phyloP scores from a whole-genome alignment of 257 asterid genomes.

The Ilex aquifolium region DNA sequence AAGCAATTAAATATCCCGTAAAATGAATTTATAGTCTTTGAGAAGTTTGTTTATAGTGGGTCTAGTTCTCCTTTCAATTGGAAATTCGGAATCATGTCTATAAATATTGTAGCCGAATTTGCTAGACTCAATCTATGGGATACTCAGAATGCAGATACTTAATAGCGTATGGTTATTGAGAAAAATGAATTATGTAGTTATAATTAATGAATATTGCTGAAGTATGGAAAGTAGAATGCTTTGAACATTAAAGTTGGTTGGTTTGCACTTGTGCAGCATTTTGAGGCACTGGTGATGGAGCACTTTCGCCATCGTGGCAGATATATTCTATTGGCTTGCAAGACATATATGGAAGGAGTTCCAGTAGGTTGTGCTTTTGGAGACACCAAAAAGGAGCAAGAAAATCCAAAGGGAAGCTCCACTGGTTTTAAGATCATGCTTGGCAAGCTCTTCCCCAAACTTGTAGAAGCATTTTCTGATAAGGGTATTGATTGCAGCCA shows the following conservation, averaged over 20 bases:
- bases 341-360: constrained; percentile 74
- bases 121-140: too few species aligned
- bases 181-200: not conserved
- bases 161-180: too few species aligned
- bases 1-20: too few species aligned
- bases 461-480: constrained; percentile 60
- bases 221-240: not conserved
- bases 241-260: not conserved
- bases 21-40: too few species aligned
- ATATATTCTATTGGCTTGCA: constrained; percentile 56
- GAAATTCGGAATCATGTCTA: too few species aligned
- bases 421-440: constrained; percentile 89
- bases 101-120: too few species aligned
- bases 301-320: constrained; percentile 58
- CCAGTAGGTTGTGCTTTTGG: constrained; percentile 55
- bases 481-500: constrained; percentile 56
- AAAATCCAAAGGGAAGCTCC: constrained; percentile 50
- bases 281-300: constrained; percentile 70
- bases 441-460: constrained; percentile 60
- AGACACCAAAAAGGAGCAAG: constrained; percentile 25
- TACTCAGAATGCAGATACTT: too few species aligned
- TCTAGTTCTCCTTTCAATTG: too few species aligned
- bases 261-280: constrained; percentile 49
- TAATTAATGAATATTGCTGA: not conserved
- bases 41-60: too few species aligned